A percentile compares a stretch with the other conserved stretches of the same genome.
Evolutionary conservation across 306 rosid genomes (phyloP).

Genomic region (Cyamopsis tetragonoloba): DNA sequence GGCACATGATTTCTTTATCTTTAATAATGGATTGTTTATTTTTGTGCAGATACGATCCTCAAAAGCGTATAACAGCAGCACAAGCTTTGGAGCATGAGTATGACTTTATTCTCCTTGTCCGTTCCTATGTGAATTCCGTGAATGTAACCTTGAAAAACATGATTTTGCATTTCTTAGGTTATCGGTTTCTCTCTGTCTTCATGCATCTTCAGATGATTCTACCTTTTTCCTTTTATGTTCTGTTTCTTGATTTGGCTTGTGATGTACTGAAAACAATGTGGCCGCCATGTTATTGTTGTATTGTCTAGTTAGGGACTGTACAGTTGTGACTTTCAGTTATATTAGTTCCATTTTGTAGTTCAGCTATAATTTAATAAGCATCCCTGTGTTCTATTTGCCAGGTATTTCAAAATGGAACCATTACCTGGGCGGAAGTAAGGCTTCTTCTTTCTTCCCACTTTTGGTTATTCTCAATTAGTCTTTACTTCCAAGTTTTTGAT

Average conservation of each 20-base stretch:
- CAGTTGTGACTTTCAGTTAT: background rate
- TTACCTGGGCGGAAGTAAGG: conserved; percentile 79
- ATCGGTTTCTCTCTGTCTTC: background rate
- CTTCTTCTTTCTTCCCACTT: background rate
- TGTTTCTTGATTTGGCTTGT: background rate
- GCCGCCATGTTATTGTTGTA: background rate
- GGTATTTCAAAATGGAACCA: conserved; percentile 77
- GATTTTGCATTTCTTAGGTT: background rate
- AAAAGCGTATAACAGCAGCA: conserved; percentile 69
- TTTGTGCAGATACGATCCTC: conserved; percentile 84
- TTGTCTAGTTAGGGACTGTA: background rate
- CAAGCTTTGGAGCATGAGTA: conserved; percentile 91
- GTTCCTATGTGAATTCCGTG: background rate
- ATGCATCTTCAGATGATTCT: background rate
- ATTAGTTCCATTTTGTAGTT: background rate
- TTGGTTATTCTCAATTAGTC: background rate
- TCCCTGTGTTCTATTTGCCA: conserved; percentile 25
- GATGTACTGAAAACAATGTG: background rate
- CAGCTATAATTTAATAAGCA: conserved; percentile 14
- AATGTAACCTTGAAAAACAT: background rate
- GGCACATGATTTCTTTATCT: background rate
- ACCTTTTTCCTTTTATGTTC: background rate
- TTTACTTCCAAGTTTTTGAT: background rate
- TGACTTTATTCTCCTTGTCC: background rate
- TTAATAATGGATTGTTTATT: background rate